Conservation (phyloP, 495 filamentous ascomycete species). For the Platismatia glauca region DNA sequence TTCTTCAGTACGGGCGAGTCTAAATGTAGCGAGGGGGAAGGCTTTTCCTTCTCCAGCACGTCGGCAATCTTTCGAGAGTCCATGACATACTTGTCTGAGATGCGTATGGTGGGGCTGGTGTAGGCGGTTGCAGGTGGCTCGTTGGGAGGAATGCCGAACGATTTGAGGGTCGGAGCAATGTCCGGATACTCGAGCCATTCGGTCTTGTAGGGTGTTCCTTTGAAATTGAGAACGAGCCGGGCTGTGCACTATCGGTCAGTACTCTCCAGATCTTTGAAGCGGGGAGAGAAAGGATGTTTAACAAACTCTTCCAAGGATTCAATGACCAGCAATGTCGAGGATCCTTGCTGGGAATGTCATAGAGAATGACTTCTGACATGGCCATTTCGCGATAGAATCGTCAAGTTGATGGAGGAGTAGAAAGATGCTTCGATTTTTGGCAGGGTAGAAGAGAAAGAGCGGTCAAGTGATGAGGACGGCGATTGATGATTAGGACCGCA, state of each 20-base stretch:
- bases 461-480: neutral
- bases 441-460: neutral
- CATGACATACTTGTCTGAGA: slow-evolving; percentile 47
- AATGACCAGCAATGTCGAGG: slow-evolving; percentile 43
- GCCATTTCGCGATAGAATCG: neutral
- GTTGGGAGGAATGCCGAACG: slow-evolving; percentile 34
- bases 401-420: neutral
- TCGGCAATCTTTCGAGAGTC: slow-evolving; percentile 46
- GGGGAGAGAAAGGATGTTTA: neutral
- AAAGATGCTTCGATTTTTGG: neutral
- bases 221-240: slow-evolving; percentile 52
- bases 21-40: slow-evolving; percentile 43
- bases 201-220: slow-evolving; percentile 53
- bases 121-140: slow-evolving; percentile 31
- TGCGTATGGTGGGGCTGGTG: slow-evolving; percentile 45
- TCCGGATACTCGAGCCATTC: slow-evolving; percentile 60
- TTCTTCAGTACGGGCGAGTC: slow-evolving; percentile 36
- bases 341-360: slow-evolving; percentile 46
- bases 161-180: slow-evolving; percentile 39
- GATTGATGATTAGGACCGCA: neutral
- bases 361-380: slow-evolving; percentile 30
- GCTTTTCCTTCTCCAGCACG: slow-evolving; percentile 44
- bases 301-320: slow-evolving; percentile 55
- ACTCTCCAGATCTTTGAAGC: slow-evolving; percentile 1
- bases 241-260: slow-evolving; percentile 28